Conservation (phyloP, 1,284 basidiomycete species). For the Mycena citricolor region DNA sequence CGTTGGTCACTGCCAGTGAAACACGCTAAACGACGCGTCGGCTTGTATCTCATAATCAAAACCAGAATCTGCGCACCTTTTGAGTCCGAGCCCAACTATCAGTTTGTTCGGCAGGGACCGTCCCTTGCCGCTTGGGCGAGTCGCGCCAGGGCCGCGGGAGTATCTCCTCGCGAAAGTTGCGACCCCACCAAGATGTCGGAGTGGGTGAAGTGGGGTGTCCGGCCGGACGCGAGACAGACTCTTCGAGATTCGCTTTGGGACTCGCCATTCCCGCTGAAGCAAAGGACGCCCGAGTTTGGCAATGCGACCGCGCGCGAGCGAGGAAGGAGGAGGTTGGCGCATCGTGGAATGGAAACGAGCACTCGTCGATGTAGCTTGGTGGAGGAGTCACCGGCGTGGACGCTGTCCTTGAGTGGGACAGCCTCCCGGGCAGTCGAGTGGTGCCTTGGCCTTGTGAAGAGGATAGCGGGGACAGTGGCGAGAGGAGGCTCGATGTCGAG, state of each 20-base stretch:
- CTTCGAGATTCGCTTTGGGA: conserved; percentile 7
- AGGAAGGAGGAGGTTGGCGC: conserved; percentile 19
- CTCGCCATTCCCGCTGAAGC: conserved; percentile 12
- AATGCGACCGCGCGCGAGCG: conserved; percentile 19
- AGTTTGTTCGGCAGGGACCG: conserved; percentile 21
- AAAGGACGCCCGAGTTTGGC: conserved; percentile 10
- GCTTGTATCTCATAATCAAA: too few relatives aligned
- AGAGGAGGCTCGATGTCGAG: conserved; percentile 16
- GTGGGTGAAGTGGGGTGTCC: conserved; percentile 7
- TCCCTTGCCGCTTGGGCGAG: conserved; percentile 18
- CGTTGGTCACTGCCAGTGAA: conserved; percentile 13
- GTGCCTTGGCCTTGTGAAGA: conserved; percentile 4
- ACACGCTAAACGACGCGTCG: conserved; percentile 22
- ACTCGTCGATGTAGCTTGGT: conserved; percentile 1
- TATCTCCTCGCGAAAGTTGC: conserved; percentile 16
- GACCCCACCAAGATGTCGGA: conserved; percentile 22
- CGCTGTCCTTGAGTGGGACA: not conserved
- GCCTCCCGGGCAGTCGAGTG: conserved; percentile 11
- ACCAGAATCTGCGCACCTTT: conserved; percentile 19
- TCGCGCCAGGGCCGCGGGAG: conserved; percentile 22
- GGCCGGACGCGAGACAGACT: not conserved
- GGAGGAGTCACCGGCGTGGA: not conserved
- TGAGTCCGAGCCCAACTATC: conserved; percentile 20
- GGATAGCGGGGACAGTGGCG: not conserved
- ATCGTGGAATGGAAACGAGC: conserved; percentile 12